Evolutionary conservation across 768 basidiomycete species (phyloP).

Genomic region (Lactarius vividus): DNA sequence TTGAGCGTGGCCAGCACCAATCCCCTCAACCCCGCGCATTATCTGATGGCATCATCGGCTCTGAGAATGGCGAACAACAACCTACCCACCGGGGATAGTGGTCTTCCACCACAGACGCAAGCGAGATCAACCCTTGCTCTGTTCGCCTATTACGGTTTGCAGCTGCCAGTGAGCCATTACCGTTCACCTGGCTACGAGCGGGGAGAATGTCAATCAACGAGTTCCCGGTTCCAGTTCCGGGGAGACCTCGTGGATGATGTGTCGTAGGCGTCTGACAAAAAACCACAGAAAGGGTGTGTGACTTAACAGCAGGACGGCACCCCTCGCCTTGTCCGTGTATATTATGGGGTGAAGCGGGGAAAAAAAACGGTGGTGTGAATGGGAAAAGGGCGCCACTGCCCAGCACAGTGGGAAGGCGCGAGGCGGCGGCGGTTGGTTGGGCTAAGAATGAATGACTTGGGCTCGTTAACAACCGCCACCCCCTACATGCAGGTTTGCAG

Average conservation of each 20-base stretch:
- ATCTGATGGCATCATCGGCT: not conserved
- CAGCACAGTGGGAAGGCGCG: not conserved
- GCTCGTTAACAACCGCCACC: not conserved
- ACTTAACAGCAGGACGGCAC: not conserved
- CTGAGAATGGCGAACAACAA: not conserved
- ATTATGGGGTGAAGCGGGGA: not conserved
- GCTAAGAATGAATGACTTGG: not conserved
- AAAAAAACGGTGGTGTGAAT: not conserved
- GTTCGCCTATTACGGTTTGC: not conserved
- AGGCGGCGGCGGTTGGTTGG: not conserved
- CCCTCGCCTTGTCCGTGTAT: no score
- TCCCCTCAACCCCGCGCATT: slow-evolving; percentile 4
- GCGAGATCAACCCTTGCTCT: not conserved
- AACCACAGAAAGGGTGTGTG: not conserved
- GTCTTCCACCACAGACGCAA: not conserved
- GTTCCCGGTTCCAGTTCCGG: not conserved
- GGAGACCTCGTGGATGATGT: not conserved
- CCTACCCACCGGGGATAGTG: not conserved
- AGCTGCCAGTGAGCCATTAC: not conserved
- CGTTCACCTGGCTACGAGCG: not conserved
- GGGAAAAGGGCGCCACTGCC: not conserved
- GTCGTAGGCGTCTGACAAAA: not conserved
- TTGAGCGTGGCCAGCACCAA: not conserved
- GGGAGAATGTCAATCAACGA: not conserved
- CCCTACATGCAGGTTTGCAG: not conserved